A percentile compares a stretch with the other conserved stretches of the same genome.
Evolutionary conservation across 768 basidiomycete species (phyloP).

Genomic region (Sarcodon sp.): DNA sequence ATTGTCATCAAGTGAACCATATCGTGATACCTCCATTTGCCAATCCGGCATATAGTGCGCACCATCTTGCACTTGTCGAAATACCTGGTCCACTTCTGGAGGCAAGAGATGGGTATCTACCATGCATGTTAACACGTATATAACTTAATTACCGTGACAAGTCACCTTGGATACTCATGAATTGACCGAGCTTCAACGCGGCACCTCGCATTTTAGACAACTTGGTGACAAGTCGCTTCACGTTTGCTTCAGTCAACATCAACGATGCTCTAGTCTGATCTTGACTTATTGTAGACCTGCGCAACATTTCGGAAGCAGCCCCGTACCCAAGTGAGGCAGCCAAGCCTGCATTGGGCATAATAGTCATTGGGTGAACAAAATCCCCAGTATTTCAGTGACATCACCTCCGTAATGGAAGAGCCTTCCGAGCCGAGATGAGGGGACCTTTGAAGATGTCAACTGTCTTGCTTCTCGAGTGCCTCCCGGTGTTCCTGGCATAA

Average conservation of each 20-base stretch:
- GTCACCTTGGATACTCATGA: slow-evolving; percentile 89
- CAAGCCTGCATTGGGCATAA: slow-evolving; percentile 42
- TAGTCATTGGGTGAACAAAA: neutral
- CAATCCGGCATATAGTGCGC: slow-evolving; percentile 99
- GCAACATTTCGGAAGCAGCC: slow-evolving; percentile 76
- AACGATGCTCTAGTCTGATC: slow-evolving; percentile 26
- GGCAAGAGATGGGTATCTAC: slow-evolving; percentile 84
- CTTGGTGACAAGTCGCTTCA: slow-evolving; percentile 81
- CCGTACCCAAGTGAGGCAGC: slow-evolving; percentile 85
- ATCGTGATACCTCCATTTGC: slow-evolving; percentile 76
- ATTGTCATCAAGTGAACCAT: neutral
- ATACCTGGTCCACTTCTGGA: slow-evolving; percentile 76
- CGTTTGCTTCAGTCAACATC: slow-evolving; percentile 86
- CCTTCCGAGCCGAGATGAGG: slow-evolving; percentile 79
- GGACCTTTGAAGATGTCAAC: slow-evolving; percentile 76
- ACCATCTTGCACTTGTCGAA: slow-evolving; percentile 84
- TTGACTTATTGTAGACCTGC: slow-evolving; percentile 40
- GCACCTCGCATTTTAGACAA: slow-evolving; percentile 95
- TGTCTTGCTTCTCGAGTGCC: slow-evolving; percentile 10
- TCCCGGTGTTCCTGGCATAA: neutral
- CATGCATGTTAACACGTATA: neutral
- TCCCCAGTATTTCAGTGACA: neutral
- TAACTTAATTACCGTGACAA: neutral
- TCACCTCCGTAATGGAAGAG: slow-evolving; percentile 90
- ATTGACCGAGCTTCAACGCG: slow-evolving; percentile 93